A percentile compares a stretch with the other conserved stretches of the same genome.
Conservation (phyloP, 2,329 filamentous ascomycete species). For the Aureobasidium melanogenum region DNA sequence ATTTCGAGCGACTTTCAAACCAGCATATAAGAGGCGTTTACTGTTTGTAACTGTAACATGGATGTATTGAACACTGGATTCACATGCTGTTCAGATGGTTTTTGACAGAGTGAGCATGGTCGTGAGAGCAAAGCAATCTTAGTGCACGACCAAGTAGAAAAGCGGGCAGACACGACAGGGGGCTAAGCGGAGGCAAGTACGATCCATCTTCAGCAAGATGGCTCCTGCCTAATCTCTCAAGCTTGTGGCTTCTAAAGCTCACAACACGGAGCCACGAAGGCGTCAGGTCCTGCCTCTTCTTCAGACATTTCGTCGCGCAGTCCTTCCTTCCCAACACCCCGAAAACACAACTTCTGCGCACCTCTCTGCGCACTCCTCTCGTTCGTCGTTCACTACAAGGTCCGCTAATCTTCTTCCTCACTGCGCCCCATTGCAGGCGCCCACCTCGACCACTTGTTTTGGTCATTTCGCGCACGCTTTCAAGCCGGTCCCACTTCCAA, state of each 20-base stretch:
- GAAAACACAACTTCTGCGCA: not conserved
- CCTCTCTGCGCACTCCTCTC: not conserved
- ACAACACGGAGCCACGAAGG: not conserved
- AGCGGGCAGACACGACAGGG: not conserved
- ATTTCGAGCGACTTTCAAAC: not conserved
- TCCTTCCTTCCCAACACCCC: not conserved
- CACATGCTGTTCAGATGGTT: not conserved
- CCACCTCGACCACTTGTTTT: not conserved
- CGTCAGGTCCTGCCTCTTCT: not conserved
- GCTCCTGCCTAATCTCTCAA: not conserved
- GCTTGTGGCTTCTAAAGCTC: not conserved
- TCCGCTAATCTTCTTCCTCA: not conserved
- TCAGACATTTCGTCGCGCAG: not conserved
- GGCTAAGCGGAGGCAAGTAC: not conserved
- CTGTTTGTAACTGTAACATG: constrained; percentile 1
- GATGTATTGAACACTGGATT: not conserved
- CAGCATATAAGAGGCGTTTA: not conserved
- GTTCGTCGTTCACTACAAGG: not conserved
- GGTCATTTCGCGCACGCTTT: not conserved
- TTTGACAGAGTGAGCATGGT: not conserved
- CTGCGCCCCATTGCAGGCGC: not conserved
- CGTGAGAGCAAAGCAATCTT: not conserved
- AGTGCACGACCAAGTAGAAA: not conserved
- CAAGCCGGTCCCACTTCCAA: not conserved
- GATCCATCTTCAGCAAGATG: no score